These are phyloP conservation scores for Fusarium staphyleae DNA, from an alignment of 2,329 filamentous ascomycete genomes.

Conservation along the genomic window DNA sequence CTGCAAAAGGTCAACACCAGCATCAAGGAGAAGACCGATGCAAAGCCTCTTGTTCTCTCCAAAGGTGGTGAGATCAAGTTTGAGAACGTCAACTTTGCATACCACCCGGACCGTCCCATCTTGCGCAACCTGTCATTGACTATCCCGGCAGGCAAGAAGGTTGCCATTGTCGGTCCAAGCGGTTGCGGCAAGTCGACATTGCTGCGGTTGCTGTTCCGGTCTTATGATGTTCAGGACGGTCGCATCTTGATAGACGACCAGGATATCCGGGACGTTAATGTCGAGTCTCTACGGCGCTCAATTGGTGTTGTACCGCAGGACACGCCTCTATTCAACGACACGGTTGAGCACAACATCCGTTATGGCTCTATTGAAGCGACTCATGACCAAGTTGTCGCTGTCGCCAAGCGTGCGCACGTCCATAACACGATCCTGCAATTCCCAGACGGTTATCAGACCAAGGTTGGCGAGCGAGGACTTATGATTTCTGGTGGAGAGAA, in stretches of 20 bases:
- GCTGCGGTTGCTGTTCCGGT: constrained; percentile 88
- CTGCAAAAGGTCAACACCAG: constrained; percentile 94
- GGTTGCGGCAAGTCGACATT: constrained; percentile 97
- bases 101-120: constrained; percentile 86
- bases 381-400: constrained; percentile 74
- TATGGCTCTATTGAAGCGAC: constrained; percentile 86
- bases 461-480: constrained; percentile 91
- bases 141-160: constrained; percentile 94
- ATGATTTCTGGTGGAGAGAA: constrained; percentile 98
- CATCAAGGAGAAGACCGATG: constrained; percentile 78
- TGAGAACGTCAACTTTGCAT: constrained; percentile 94
- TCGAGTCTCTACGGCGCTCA: constrained; percentile 81
- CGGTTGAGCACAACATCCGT: constrained; percentile 92
- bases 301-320: constrained; percentile 98
- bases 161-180: constrained; percentile 92
- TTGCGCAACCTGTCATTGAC: constrained; percentile 83
- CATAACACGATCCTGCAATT: constrained; percentile 82
- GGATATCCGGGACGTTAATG: constrained; percentile 81
- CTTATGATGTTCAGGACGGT: constrained; percentile 86
- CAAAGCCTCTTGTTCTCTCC: constrained; percentile 73
- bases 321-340: constrained; percentile 96
- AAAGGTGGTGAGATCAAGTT: constrained; percentile 90
- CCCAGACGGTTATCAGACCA: constrained; percentile 88
- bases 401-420: constrained; percentile 82
- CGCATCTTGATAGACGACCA: constrained; percentile 92